Conservation (phyloP, 2,329 filamentous ascomycete species). For the Fusarium sp. region DNA sequence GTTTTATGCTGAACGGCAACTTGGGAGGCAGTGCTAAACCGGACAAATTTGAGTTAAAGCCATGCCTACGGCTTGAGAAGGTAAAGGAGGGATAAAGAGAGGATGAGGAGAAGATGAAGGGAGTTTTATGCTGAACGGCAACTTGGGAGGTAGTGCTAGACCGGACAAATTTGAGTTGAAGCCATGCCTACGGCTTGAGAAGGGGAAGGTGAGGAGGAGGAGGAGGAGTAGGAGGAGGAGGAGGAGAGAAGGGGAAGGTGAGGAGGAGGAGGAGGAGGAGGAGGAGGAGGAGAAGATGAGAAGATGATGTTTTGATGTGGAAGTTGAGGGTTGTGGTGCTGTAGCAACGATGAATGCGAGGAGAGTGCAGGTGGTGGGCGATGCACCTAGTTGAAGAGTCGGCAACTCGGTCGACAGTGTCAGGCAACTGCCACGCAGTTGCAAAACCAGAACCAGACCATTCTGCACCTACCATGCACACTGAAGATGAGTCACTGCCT, state of each 20-base stretch:
- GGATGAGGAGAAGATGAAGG: not conserved
- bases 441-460: not conserved
- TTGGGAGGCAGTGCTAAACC: too few species aligned
- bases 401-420: not conserved
- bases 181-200: too few species aligned
- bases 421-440: not conserved
- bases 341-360: not conserved
- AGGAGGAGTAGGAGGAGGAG: too few species aligned
- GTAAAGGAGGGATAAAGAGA: too few species aligned
- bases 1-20: too few species aligned
- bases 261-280: not conserved
- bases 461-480: not conserved
- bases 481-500: not conserved
- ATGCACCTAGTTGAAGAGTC: not conserved
- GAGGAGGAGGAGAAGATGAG: not conserved
- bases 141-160: too few species aligned
- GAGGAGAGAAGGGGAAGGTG: not conserved
- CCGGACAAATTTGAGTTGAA: too few species aligned
- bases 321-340: not conserved
- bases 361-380: too few species aligned
- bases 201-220: not conserved
- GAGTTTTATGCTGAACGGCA: too few species aligned
- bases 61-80: too few species aligned
- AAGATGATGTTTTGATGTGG: not conserved
- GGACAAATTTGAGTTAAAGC: too few species aligned